These are phyloP conservation scores for Dacryopinax primogenitus DNA, from an alignment of 768 basidiomycete genomes.

Conservation along the genomic window DNA sequence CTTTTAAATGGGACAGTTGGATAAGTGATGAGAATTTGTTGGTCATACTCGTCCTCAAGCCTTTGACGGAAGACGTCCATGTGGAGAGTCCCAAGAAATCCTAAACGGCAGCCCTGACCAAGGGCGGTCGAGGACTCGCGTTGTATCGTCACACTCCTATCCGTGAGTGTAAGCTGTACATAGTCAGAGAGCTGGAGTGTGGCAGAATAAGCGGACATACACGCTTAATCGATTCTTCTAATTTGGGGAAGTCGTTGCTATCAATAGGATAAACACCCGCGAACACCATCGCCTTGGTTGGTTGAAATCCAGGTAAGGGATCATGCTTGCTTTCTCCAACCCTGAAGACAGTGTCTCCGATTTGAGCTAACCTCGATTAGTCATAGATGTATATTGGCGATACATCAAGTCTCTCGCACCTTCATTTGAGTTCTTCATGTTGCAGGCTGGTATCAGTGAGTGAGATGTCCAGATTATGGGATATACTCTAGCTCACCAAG, in stretches of 20 bases:
- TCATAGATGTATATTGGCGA: not conserved
- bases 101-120: constrained; percentile 87
- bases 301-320: constrained; percentile 82
- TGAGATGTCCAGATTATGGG: not conserved
- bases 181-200: constrained; percentile 10
- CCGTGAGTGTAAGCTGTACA: constrained; percentile 62
- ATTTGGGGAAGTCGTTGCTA: constrained; percentile 76
- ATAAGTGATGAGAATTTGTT: constrained; percentile 87
- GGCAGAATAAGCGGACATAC: constrained; percentile 34
- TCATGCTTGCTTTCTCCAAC: constrained; percentile 53
- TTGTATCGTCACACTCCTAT: constrained; percentile 79
- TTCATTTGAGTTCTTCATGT: constrained; percentile 95
- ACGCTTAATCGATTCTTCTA: constrained; percentile 89
- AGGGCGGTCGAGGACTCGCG: constrained; percentile 87
- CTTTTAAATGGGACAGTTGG: constrained; percentile 92
- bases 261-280: constrained; percentile 93
- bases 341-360: constrained; percentile 85
- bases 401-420: constrained; percentile 34
- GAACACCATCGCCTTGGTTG: constrained; percentile 91
- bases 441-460: constrained; percentile 48
- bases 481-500: constrained; percentile 27
- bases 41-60: constrained; percentile 91
- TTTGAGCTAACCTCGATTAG: constrained; percentile 45
- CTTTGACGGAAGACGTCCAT: constrained; percentile 95
- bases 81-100: constrained; percentile 89